phyloP scores from a whole-genome alignment of 352 stramenopile genomes.

The Phytophthora sp. region DNA sequence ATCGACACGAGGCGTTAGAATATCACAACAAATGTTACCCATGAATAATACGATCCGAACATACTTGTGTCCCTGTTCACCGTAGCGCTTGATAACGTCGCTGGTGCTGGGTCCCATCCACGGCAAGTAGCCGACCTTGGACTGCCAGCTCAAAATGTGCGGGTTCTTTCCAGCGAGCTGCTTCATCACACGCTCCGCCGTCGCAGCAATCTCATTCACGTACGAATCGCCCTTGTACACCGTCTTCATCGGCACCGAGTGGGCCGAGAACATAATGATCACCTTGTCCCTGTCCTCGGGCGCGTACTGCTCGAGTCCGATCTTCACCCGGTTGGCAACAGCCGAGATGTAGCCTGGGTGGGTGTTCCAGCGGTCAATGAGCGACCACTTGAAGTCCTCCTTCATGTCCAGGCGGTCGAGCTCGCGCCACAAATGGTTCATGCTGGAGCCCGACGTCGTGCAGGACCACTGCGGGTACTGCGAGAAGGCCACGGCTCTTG shows the following conservation, averaged over 20 bases:
- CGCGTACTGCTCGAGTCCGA: conserved; percentile 93
- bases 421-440: conserved; percentile 92
- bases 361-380: conserved; percentile 94
- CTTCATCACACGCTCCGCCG: conserved; percentile 77
- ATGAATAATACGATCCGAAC: conserved; percentile 17
- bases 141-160: conserved; percentile 96
- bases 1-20: conserved; percentile 2
- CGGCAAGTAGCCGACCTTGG: conserved; percentile 97
- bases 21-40: neutral
- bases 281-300: conserved; percentile 88
- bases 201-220: conserved; percentile 84
- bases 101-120: conserved; percentile 99
- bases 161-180: conserved; percentile 67
- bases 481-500: conserved; percentile 97
- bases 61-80: conserved; percentile 91
- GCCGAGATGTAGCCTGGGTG: conserved; percentile 95
- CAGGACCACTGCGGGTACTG: conserved; percentile 99
- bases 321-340: conserved; percentile 92
- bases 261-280: conserved; percentile 91
- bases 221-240: conserved; percentile 91
- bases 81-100: conserved; percentile 93
- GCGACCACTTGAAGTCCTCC: conserved; percentile 81
- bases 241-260: conserved; percentile 91
- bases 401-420: conserved; percentile 89
- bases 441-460: conserved; percentile 96